These are phyloP conservation scores for Penicillium decumbens DNA, from an alignment of 2,329 filamentous ascomycete genomes.

Conservation along the genomic window DNA sequence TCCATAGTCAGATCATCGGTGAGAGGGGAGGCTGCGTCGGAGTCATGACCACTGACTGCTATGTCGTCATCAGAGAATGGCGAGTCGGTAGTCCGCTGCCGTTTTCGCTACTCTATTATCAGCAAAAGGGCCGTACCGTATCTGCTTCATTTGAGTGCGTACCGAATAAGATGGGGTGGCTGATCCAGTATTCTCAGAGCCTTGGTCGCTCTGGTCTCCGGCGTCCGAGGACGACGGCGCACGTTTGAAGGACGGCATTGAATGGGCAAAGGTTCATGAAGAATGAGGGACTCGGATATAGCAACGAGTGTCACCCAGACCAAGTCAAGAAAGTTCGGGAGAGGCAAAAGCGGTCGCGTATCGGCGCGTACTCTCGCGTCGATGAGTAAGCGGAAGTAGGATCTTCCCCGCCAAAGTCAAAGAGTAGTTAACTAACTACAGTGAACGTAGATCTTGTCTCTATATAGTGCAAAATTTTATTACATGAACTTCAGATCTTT, in stretches of 20 bases:
- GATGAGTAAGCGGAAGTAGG: slow-evolving; percentile 4
- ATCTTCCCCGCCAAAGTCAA: not conserved
- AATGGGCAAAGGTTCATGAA: not conserved
- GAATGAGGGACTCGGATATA: slow-evolving; percentile 2
- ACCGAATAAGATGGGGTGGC: slow-evolving; percentile 31
- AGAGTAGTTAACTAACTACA: not conserved
- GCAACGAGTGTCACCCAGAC: not conserved
- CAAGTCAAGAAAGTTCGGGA: not conserved
- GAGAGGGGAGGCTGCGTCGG: slow-evolving; percentile 13
- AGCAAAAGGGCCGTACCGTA: not conserved
- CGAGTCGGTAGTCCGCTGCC: slow-evolving; percentile 35
- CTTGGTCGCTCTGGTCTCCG: slow-evolving; percentile 29
- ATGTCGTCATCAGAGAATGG: slow-evolving; percentile 23
- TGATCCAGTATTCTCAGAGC: slow-evolving; percentile 23
- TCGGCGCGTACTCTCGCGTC: slow-evolving; percentile 12
- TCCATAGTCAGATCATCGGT: slow-evolving; percentile 22
- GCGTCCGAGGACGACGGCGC: slow-evolving; percentile 28
- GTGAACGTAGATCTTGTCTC: too few relatives aligned
- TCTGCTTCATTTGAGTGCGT: slow-evolving; percentile 13
- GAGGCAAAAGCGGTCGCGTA: slow-evolving; percentile 2
- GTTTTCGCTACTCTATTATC: slow-evolving; percentile 37
- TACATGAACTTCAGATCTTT: not conserved
- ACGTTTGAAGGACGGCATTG: slow-evolving; percentile 45
- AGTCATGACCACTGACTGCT: slow-evolving; percentile 5
- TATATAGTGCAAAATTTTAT: too few relatives aligned